Percentiles rank a stretch among this genome's conserved stretches.
Evolutionary conservation across 192 early-diverging fungal species (phyloP).

Genomic region (Ambispora gerdemannii): DNA sequence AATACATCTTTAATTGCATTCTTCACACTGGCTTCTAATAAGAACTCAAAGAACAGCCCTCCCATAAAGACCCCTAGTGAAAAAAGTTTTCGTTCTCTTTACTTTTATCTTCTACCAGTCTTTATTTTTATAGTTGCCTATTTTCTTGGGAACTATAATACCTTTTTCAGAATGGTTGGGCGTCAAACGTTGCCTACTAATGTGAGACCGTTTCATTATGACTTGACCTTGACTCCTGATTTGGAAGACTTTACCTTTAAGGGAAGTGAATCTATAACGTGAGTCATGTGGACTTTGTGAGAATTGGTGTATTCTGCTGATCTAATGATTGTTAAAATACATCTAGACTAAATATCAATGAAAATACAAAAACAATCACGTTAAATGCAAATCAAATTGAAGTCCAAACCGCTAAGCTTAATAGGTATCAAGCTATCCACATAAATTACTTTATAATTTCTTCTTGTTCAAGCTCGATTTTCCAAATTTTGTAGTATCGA

Average conservation of each 20-base stretch:
- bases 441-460: too few relatives aligned
- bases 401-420: conserved; percentile 51
- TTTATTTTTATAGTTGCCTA: too few relatives aligned
- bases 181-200: conserved; percentile 82
- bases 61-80: too few relatives aligned
- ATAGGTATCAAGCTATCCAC: too few relatives aligned
- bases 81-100: too few relatives aligned
- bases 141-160: too few relatives aligned
- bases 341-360: conserved; percentile 58
- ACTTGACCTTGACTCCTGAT: conserved; percentile 74
- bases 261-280: conserved; percentile 43
- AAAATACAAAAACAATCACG: conserved; percentile 61
- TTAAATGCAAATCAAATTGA: conserved; percentile 68
- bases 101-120: too few relatives aligned
- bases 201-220: conserved; percentile 82
- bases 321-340: too few relatives aligned
- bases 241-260: conserved; percentile 76
- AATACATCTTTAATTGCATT: too few relatives aligned
- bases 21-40: too few relatives aligned
- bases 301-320: too few relatives aligned
- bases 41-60: too few relatives aligned
- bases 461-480: neutral
- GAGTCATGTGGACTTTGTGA: neutral
- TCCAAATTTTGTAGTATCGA: conserved; percentile 29
- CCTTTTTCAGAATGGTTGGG: conserved; percentile 2